Evolutionary conservation across 108 stramenopile species (phyloP).

Genomic region (Cyclotella atomus): DNA sequence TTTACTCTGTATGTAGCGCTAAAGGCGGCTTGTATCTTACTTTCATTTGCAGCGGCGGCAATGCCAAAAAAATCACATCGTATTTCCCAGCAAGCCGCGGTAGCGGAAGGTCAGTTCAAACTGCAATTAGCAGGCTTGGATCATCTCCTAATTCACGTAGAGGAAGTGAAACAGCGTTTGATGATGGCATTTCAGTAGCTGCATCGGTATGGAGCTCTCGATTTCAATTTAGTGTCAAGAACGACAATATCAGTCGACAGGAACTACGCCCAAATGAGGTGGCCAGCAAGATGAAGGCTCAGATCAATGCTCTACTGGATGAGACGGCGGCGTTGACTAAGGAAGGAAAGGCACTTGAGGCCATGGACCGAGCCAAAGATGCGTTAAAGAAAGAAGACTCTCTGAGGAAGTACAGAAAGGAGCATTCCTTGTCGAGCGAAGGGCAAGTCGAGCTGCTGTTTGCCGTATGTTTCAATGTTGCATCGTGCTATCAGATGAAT

Average conservation of each 20-base stretch:
- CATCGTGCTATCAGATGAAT: constrained; percentile 72
- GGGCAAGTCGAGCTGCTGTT: constrained; percentile 73
- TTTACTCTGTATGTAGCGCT: neutral
- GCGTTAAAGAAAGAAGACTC: constrained; percentile 73
- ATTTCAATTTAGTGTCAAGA: neutral
- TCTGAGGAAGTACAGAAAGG: constrained; percentile 65
- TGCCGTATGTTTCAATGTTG: constrained; percentile 83
- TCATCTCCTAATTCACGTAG: neutral
- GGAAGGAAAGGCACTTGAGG: constrained; percentile 49
- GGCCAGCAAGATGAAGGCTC: constrained; percentile 57
- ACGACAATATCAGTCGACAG: neutral
- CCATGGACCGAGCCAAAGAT: constrained; percentile 86
- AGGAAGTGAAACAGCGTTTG: neutral
- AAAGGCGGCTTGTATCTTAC: neutral
- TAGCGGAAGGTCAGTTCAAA: constrained; percentile 2
- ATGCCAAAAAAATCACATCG: neutral
- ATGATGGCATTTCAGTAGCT: neutral
- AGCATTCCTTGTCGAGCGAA: constrained; percentile 60
- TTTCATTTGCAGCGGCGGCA: neutral
- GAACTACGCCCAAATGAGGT: constrained; percentile 13
- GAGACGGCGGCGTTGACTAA: constrained; percentile 55
- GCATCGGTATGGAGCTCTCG: neutral
- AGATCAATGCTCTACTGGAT: constrained; percentile 80
- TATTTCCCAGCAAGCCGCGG: neutral
- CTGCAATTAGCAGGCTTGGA: neutral